phyloP scores from a whole-genome alignment of 2,329 filamentous ascomycete species.

The Cladosporium sp. region DNA sequence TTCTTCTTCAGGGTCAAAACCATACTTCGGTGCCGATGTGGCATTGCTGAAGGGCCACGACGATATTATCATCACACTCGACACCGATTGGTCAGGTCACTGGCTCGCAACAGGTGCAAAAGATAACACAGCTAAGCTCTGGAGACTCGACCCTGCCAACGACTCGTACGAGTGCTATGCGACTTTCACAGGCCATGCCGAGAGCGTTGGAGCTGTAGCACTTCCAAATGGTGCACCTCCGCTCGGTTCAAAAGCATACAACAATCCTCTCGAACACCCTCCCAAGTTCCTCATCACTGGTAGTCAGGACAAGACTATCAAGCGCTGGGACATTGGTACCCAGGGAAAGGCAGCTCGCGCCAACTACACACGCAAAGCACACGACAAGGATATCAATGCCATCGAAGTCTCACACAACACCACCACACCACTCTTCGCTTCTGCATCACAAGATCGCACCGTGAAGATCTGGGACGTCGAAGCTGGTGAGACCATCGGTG shows the following conservation, averaged over 20 bases:
- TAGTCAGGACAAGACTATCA: conserved; percentile 92
- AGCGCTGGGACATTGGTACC: conserved; percentile 77
- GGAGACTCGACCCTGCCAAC: conserved; percentile 77
- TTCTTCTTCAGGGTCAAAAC: conserved; percentile 27
- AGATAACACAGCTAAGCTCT: conserved; percentile 90
- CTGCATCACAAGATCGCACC: conserved; percentile 92
- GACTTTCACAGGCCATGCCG: conserved; percentile 85
- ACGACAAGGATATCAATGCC: conserved; percentile 98
- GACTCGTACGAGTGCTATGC: conserved; percentile 77
- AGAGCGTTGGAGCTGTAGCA: conserved; percentile 87
- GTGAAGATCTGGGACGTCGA: conserved; percentile 95
- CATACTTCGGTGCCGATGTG: conserved; percentile 86
- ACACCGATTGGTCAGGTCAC: conserved; percentile 93
- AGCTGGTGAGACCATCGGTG: conserved; percentile 86
- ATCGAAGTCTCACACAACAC: conserved; percentile 70
- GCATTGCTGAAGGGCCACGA: conserved; percentile 84
- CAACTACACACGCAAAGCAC: conserved; percentile 86
- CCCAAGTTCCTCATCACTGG: conserved; percentile 86
- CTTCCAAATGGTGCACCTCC: conserved; percentile 71
- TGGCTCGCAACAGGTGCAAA: conserved; percentile 97
- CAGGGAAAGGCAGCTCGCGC: conserved; percentile 59
- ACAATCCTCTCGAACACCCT: conserved; percentile 74
- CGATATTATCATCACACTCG: conserved; percentile 92
- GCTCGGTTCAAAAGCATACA: conserved; percentile 67
- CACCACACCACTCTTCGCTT: conserved; percentile 79